Conservation (phyloP, 768 basidiomycete species). For the Lentinula sp. region DNA sequence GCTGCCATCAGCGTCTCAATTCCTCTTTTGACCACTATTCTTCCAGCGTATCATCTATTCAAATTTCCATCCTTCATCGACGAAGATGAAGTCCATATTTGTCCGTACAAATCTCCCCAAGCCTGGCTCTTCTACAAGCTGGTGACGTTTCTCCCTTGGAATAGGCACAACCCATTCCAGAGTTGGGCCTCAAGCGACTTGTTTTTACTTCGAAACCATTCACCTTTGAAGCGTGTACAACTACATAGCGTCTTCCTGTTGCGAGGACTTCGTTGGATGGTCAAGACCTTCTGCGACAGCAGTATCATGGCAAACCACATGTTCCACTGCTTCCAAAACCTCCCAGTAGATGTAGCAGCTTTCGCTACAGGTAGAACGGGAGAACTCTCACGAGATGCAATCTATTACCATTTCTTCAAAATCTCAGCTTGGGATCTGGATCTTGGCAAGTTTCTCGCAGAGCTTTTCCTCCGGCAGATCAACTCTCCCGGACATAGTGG, state of each 20-base stretch:
- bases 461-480: constrained; percentile 3
- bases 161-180: neutral
- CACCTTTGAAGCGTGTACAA: neutral
- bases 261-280: constrained; percentile 4
- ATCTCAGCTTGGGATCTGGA: constrained; percentile 4
- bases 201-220: constrained; percentile 1
- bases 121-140: constrained; percentile 17
- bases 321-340: constrained; percentile 3
- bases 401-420: constrained; percentile 5
- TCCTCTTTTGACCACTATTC: constrained; percentile 16
- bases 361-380: neutral
- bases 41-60: constrained; percentile 17
- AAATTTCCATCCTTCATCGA: neutral
- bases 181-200: constrained; percentile 4
- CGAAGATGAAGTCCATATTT: constrained; percentile 11
- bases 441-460: constrained; percentile 1
- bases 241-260: neutral
- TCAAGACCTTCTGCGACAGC: constrained; percentile 5
- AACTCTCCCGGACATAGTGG: neutral
- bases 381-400: neutral
- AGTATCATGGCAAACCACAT: constrained; percentile 6
- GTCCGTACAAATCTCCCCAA: constrained; percentile 22
- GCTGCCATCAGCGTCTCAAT: constrained; percentile 15
- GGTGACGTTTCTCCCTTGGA: neutral
- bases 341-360: neutral